phyloP scores from a whole-genome alignment of 805 yeast genomes.

The Yamadazyma akitaensis region DNA sequence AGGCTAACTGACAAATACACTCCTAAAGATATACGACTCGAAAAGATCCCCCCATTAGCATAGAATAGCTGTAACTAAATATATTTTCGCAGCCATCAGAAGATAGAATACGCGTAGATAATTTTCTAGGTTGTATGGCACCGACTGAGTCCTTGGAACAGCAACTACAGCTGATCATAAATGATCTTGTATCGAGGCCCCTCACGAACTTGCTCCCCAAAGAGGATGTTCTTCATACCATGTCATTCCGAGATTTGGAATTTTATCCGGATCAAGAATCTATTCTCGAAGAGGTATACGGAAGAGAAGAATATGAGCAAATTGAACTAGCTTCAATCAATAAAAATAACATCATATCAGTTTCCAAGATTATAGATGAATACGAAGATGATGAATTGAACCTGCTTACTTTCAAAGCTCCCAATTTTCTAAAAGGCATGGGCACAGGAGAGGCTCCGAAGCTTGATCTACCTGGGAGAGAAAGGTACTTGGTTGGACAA shows the following conservation, averaged over 20 bases:
- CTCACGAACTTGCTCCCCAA: constrained; percentile 9
- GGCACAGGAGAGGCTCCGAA: neutral
- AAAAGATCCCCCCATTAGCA: constrained; percentile 19
- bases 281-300: constrained; percentile 1
- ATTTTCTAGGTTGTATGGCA: neutral
- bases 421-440: neutral
- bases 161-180: neutral
- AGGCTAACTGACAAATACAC: constrained; percentile 17
- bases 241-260: neutral
- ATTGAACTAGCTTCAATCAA: neutral
- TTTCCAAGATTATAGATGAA: neutral
- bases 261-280: neutral
- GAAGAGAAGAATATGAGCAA: neutral
- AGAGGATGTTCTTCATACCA: constrained; percentile 5
- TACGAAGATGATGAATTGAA: constrained; percentile 4
- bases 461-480: constrained; percentile 5
- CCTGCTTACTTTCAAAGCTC: neutral
- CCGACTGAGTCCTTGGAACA: neutral
- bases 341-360: neutral
- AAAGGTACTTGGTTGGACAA: constrained; percentile 1
- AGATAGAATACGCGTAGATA: neutral
- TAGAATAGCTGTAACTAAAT: neutral
- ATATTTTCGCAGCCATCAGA: neutral
- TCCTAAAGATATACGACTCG: constrained; percentile 25
- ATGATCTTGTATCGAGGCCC: constrained; percentile 6